phyloP scores from a whole-genome alignment of 2,329 filamentous ascomycete species.

The Colletotrichum higginsianum region DNA sequence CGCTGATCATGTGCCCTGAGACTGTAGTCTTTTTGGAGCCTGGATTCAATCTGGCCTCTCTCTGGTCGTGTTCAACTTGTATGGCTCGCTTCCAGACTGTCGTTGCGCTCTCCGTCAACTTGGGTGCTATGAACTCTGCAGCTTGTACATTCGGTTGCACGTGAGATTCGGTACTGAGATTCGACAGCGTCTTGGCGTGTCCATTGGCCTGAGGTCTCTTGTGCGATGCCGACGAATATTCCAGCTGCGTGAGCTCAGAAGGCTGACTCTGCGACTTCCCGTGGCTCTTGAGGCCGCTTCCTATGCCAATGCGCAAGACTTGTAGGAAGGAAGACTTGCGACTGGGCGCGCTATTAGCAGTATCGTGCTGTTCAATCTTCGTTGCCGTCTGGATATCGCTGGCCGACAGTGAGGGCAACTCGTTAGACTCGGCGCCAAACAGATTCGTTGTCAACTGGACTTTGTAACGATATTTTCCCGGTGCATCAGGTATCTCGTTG shows the following conservation, averaged over 20 bases:
- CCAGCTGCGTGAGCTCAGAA: background rate
- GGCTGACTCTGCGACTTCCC: conserved; percentile 34
- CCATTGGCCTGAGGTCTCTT: conserved; percentile 11
- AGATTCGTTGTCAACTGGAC: conserved; percentile 54
- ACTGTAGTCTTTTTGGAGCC: background rate
- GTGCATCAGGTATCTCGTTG: conserved; percentile 52
- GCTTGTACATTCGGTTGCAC: conserved; percentile 1
- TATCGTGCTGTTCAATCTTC: conserved; percentile 39
- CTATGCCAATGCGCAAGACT: conserved; percentile 12
- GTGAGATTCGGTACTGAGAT: conserved; percentile 43
- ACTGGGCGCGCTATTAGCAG: background rate
- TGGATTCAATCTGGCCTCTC: conserved; percentile 13
- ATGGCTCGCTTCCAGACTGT: conserved; percentile 49
- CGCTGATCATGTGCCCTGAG: conserved; percentile 39
- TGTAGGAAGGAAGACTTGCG: conserved; percentile 35
- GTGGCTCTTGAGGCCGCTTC: conserved; percentile 15
- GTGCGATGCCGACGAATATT: conserved; percentile 3
- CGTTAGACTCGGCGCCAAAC: conserved; percentile 50
- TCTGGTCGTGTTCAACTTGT: conserved; percentile 44
- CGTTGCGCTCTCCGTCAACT: conserved; percentile 46
- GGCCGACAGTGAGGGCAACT: conserved; percentile 42
- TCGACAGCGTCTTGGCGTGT: conserved; percentile 42
- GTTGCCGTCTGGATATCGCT: conserved; percentile 62
- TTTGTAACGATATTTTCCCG: conserved; percentile 56
- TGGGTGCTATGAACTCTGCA: conserved; percentile 33